phyloP scores from a whole-genome alignment of 2,329 filamentous ascomycete species.

The Curvularia sp. region DNA sequence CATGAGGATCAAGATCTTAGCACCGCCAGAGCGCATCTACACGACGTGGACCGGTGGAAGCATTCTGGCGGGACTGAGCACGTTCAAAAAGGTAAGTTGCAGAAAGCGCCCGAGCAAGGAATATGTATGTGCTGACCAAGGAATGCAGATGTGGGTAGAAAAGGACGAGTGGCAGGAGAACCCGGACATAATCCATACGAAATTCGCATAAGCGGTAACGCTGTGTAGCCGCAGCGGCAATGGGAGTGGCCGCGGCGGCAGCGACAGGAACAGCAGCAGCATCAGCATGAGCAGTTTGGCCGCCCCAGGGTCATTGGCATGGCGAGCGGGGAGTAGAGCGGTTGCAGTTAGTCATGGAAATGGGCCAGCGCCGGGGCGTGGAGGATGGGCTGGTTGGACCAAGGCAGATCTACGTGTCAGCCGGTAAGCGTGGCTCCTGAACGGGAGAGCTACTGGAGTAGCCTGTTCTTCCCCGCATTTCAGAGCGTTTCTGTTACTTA shows the following conservation, averaged over 20 bases:
- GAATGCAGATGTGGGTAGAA: constrained; percentile 93
- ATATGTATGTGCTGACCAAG: constrained; percentile 39
- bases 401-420: constrained; percentile 36
- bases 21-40: constrained; percentile 96
- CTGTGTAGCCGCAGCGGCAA: constrained; percentile 21
- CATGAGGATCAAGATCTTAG: constrained; percentile 99
- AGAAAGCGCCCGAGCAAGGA: constrained; percentile 11
- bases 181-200: constrained; percentile 97
- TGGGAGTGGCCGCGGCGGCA: too few relatives aligned
- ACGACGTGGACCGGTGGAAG: constrained; percentile 99
- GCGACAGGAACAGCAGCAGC: neutral
- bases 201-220: constrained; percentile 72
- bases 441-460: constrained; percentile 43
- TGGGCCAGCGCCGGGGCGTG: constrained; percentile 28
- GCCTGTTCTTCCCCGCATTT: constrained; percentile 47
- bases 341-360: constrained; percentile 48
- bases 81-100: constrained; percentile 87
- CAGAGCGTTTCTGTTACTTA: constrained; percentile 47
- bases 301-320: constrained; percentile 34
- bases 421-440: constrained; percentile 24
- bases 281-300: constrained; percentile 23
- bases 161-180: constrained; percentile 99
- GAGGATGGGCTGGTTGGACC: constrained; percentile 26
- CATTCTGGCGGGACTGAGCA: constrained; percentile 94
- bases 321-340: constrained; percentile 18